These are phyloP conservation scores for Coniochaeta sp. DNA, from an alignment of 2,329 filamentous ascomycete species.

Conservation along the genomic window DNA sequence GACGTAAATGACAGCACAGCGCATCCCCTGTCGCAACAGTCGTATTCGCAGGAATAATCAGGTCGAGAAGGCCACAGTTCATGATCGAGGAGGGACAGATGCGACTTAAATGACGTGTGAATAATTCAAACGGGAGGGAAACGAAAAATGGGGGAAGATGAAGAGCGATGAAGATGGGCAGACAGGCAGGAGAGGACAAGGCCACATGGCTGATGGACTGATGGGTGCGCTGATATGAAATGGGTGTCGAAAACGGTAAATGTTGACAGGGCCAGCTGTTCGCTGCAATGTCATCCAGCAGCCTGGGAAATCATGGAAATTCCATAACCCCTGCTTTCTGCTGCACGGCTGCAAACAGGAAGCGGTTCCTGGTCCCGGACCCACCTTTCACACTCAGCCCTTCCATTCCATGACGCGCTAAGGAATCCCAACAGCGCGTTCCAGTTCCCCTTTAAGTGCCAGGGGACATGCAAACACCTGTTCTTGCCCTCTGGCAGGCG, in stretches of 20 bases:
- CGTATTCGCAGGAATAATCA: neutral
- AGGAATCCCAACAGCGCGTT: neutral
- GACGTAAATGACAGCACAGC: neutral
- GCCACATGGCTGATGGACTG: neutral
- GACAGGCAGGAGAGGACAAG: neutral
- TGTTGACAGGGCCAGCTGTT: slow-evolving; percentile 2
- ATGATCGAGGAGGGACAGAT: neutral
- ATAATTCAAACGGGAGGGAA: neutral
- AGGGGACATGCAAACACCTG: neutral
- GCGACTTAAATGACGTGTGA: neutral
- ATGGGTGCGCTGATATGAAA: slow-evolving; percentile 1
- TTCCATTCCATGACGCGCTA: neutral
- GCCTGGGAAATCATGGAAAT: neutral
- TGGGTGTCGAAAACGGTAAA: neutral
- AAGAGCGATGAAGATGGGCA: neutral
- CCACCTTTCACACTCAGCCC: neutral
- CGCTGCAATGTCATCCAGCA: neutral
- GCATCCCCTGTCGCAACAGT: neutral
- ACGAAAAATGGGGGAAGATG: neutral
- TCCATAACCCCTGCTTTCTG: neutral
- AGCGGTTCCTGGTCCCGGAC: neutral
- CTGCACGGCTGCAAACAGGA: neutral
- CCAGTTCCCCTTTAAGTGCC: neutral
- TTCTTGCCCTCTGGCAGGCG: too few relatives aligned
- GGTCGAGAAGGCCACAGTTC: neutral